Evolutionary conservation across 176 grass and related monocot genomes (phyloP), one percentile per base, ranked within the genome.

Genomic region (Rhipidocladum racemiflorum): DNA sequence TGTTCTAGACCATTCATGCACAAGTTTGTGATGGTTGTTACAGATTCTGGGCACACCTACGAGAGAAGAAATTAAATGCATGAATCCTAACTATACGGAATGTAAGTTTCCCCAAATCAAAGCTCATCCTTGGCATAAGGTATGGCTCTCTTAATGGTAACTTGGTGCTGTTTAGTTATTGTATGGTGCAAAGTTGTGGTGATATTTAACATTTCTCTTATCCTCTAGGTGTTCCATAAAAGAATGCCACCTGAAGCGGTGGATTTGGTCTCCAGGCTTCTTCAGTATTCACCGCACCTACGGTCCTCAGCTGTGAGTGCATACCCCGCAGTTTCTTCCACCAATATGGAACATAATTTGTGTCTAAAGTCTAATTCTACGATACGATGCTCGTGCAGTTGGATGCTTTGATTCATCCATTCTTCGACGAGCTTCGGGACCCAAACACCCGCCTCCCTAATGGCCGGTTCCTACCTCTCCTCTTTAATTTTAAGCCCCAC

Each of bases 41-140:
- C 75, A 92, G 90, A 75, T 89, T 85, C 53, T 92, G 60, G 90
- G 90, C 69, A 92, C 90, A 8, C 90, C 83, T 76, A 89, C 90
- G 17, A 87, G 90, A 81, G 90, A 92, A 83, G 86, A 92, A 86
- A 92, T 92, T 53, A 92, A 92, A 80, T 92, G 90, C 51, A 92
- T 92, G 90, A 92, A 92, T 21, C 90, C 90, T 30, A 89, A 89
- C 74, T 92, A 92, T 53, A 89, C 83, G 0, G 83, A 92, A 68
- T 92, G 86, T 34, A 92, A 86, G 32, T 92, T 92, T 79, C 90
- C 90, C n/a, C 90, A 92, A 85, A 89, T 92, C 72, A 92, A 89
- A 86, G 90, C 86, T 62, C 90, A 92, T 72, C 90, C 86, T 28
- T 92, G 90, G 87, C 90, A 92, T 74, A 92, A 92, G 83, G 90